Evolutionary conservation across 305 asterid genomes (phyloP), one percentile per base, ranked within the genome.

Genomic region (Plantago rigida): DNA sequence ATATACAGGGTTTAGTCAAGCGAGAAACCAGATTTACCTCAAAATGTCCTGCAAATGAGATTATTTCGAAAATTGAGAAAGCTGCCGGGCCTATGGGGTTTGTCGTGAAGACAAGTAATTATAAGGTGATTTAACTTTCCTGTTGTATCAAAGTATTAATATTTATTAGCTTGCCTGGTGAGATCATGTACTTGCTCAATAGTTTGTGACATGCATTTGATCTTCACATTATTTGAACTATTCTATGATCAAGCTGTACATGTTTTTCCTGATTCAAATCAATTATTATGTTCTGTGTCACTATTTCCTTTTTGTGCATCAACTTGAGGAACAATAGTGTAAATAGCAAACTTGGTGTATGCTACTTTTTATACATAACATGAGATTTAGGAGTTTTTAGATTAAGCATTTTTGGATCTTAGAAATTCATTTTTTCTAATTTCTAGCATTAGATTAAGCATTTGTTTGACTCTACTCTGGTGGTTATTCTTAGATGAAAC

Each of bases 1-100:
- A 14, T 64, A 51, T 52, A 11, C 65, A 91, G 96, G 97, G 95
- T 55, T 81, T 86, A 56, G 93, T 87, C 67, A 86, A 86, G 71
- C 80, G 94, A 28, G 96, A 91, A 85, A 91, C 95, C 3, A 79
- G 98, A 71, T 91, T 91, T 72, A 81, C 98, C 22, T 91, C 98
- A 4, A 87, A 85, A 72, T 60, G 73, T 64, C 78, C 96, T 41
- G 95, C 96, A 34, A 76, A 77, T 45, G 98, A 87, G 66, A 91
- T 91, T 58, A 77, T 87, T 63, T 81, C 95, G 5, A 87, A 86
- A 78, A 91, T 91, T 28, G 98, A 91, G 79, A 62, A 79, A 77
- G 86, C 99, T 71, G 99, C 89, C 52, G 73, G 15, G 39, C 95
- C 99, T 59, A 68, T 92, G 87, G 97, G 99, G 54, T 92, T 88